Base-by-base conservation (phyloP, 805 yeast species). In the Kluyveromyces aestuarii region DNA sequence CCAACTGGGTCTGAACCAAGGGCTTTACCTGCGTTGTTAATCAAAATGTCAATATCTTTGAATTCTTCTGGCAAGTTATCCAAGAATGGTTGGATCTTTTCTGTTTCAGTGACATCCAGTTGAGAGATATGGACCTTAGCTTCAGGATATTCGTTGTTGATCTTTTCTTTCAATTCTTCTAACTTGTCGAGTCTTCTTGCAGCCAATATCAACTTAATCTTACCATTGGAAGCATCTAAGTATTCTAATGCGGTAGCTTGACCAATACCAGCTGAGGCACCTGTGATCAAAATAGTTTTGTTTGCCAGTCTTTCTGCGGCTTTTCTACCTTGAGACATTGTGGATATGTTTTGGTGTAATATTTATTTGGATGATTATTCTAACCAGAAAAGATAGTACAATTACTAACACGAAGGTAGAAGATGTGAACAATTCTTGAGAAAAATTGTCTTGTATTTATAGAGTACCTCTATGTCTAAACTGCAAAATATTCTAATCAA, bases 181-280 rank as follows among this genome's bases (percentile, higher is more conserved):
- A 87, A 67, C 51, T 79, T 79, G 7, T 81, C 87, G 37, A 74
- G 54, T 69, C 96, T 81, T 68, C 96, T 80, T 3, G 96, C 96
- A 3, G 89, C 75, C 21, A 88, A 72, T 52, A 88, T 73, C 57
- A 88, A 74, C 59, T 84, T 82, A 56, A 84, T 63, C 11, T 82
- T 64, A 33, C 96, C 95, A 44, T 78, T 72, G 19, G 91, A 73
- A 14, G 88, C 87, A 19, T 62, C 80, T 40, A 96, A 93, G 55
- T 87, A 81, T 63, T 90, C 95, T 43, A 75, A 67, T 14, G 97
- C 98, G 10, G 96, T 89, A 47, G 96, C 93, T 55, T 80, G 80
- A 11, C 98, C 99, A 59, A 91, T 91, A 48, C 98, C 98, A 14
- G 96, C 81, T 25, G 96, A 87, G 8, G 98, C 98, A 53, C 98